Evolutionary conservation across 805 yeast species (phyloP).

Genomic region (Yarrowia keelungensis): DNA sequence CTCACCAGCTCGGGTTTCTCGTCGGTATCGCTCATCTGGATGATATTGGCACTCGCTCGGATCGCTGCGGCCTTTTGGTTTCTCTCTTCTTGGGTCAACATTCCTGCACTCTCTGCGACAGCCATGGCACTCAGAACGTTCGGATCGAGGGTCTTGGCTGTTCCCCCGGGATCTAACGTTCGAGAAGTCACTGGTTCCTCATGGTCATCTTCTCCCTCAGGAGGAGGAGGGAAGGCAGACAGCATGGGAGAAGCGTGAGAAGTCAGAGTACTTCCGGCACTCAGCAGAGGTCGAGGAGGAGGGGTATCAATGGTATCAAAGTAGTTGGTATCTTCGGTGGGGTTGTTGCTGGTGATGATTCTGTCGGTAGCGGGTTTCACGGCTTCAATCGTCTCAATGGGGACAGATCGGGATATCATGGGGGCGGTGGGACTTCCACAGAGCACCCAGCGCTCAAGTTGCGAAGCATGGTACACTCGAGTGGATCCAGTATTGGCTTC

Average conservation of each 20-base stretch:
- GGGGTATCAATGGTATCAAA: conserved; percentile 31
- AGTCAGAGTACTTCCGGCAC: conserved; percentile 18
- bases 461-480: conserved; percentile 17
- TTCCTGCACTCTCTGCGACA: not conserved
- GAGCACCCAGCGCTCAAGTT: conserved; percentile 27
- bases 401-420: conserved; percentile 22
- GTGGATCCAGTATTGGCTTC: not conserved
- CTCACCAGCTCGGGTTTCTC: too few species aligned
- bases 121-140: conserved; percentile 10
- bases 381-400: conserved; percentile 32
- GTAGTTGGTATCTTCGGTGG: conserved; percentile 24
- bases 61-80: not conserved
- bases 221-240: conserved; percentile 27
- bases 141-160: conserved; percentile 13
- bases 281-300: not conserved
- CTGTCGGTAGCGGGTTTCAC: not conserved
- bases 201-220: not conserved
- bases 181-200: not conserved
- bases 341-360: not conserved
- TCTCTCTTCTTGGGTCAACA: not conserved
- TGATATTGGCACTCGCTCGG: not conserved
- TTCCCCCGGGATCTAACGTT: conserved; percentile 3
- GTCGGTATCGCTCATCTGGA: too few species aligned
- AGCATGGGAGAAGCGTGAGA: conserved; percentile 21
- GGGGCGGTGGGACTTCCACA: conserved; percentile 32